A percentile compares a stretch with the other conserved stretches of the same genome.
phyloP scores from a whole-genome alignment of 495 filamentous ascomycete genomes.

The Evansstolkia leycettana region DNA sequence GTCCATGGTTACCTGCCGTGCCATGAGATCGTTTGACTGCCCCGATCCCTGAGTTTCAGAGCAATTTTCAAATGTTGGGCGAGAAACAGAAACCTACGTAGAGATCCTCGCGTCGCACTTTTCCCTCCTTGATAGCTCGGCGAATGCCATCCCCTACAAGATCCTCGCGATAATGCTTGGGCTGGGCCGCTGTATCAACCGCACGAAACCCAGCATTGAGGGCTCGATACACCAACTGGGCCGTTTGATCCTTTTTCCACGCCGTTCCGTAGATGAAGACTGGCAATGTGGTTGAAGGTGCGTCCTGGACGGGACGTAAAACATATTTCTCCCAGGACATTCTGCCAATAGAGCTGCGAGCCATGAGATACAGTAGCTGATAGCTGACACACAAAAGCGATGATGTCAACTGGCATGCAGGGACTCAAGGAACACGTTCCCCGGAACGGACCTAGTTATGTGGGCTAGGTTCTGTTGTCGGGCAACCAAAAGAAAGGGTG shows the following conservation, averaged over 20 bases:
- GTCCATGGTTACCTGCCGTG: conserved; percentile 1
- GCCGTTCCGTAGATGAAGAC: conserved; percentile 71
- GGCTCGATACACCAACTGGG: conserved; percentile 55
- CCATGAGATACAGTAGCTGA: no score
- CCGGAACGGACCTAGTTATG: no score
- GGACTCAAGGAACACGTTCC: no score
- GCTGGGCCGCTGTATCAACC: conserved; percentile 71
- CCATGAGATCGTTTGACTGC: not conserved
- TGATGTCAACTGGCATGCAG: no score
- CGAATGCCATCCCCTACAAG: conserved; percentile 55
- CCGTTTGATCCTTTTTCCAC: conserved; percentile 70
- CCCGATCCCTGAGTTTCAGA: not conserved
- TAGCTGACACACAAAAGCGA: no score
- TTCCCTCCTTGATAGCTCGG: conserved; percentile 41
- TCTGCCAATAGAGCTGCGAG: conserved; percentile 13
- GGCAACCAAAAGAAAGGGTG: no score
- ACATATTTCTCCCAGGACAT: conserved; percentile 24
- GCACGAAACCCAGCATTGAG: conserved; percentile 59
- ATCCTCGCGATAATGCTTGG: conserved; percentile 64
- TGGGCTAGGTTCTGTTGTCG: no score
- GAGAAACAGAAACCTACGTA: conserved; percentile 32
- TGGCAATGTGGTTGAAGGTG: conserved; percentile 26
- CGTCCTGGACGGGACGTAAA: conserved; percentile 19
- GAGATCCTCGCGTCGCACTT: conserved; percentile 46
- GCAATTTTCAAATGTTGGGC: not conserved